Evolutionary conservation across 768 basidiomycete species (phyloP), one percentile per base, ranked within the genome.

Genomic region (Phlegmacium glaucopus): DNA sequence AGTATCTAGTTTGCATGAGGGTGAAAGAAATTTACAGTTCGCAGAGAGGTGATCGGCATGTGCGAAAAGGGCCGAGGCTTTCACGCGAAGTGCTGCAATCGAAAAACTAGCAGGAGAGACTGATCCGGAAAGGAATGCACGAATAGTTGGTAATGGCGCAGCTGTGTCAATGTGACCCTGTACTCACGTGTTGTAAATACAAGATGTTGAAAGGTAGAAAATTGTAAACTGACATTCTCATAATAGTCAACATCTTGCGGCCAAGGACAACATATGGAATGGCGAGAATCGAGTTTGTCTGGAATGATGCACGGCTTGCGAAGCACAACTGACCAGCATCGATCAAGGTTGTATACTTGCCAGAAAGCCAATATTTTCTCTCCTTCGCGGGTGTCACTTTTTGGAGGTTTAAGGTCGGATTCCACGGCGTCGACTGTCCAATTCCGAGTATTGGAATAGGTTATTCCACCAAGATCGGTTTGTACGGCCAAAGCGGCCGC

Each of bases 261-360:
- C 87, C 87, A 91, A 10, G 87, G 86, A 58, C 83, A 82, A 52
- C 74, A 77, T 53, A 90, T 83, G 15, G 83, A 72, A 37, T 78
- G 71, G 54, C 71, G 76, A 9, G 76, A 69, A 45, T 80, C 75
- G 29, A 74, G 69, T 41, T 79, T 78, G 53, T 90, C 87, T 12
- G 81, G 78, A 35, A 90, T 79, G 35, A 81, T 71, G 9, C 73
- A 69, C 4, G 87, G 85, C 51, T 83, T 83, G 26, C 80, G 82
- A 6, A 90, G 74, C 9, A 81, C 77, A 5, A 84, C 81, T 16
- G 87, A 87, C 86, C 87, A 90, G 59, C 86, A 88, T 26, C 83
- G 79, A 64, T 92, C 89, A 53, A 90, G 70, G 56, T 80, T 79
- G 64, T 82, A 92, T 9, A 87, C 85, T 60, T 90, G 86, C 89